Conservation (phyloP, 371 early-diverging fungal species). For the Haplosporangium sp. region DNA sequence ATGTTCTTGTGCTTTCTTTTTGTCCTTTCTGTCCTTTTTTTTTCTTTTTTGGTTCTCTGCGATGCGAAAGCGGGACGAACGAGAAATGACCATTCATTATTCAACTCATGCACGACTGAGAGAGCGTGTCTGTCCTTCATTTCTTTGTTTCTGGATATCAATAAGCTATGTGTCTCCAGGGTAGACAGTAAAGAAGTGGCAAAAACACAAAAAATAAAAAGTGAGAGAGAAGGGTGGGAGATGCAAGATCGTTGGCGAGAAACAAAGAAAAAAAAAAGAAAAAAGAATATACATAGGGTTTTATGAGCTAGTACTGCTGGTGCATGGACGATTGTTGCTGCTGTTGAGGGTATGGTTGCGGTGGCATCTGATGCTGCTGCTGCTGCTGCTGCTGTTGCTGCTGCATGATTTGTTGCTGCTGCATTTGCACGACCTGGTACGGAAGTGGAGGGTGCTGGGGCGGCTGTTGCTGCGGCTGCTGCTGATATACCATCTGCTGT, state of each 20-base stretch:
- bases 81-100: too few relatives aligned
- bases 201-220: background rate
- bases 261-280: background rate
- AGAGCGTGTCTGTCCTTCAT: too few relatives aligned
- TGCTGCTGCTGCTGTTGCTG: slow-evolving; percentile 35
- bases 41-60: slow-evolving; percentile 1
- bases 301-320: slow-evolving; percentile 10
- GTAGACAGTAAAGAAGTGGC: too few relatives aligned
- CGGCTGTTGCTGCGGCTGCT: slow-evolving; percentile 19
- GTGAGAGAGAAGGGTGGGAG: background rate
- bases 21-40: too few relatives aligned
- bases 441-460: slow-evolving; percentile 39
- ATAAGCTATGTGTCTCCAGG: too few relatives aligned
- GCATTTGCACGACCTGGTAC: slow-evolving; percentile 43
- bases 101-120: too few relatives aligned
- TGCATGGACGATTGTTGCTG: slow-evolving; percentile 24
- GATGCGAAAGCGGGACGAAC: background rate
- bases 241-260: background rate
- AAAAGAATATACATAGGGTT: background rate
- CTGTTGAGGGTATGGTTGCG: slow-evolving; percentile 28
- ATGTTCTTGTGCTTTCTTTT: background rate
- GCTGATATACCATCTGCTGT: slow-evolving; percentile 33
- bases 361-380: slow-evolving; percentile 28
- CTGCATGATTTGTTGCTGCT: slow-evolving; percentile 39
- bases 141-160: too few relatives aligned